Evolutionary conservation across 108 stramenopile genomes (phyloP).

Genomic region (Nannochloropsis gaditana): DNA sequence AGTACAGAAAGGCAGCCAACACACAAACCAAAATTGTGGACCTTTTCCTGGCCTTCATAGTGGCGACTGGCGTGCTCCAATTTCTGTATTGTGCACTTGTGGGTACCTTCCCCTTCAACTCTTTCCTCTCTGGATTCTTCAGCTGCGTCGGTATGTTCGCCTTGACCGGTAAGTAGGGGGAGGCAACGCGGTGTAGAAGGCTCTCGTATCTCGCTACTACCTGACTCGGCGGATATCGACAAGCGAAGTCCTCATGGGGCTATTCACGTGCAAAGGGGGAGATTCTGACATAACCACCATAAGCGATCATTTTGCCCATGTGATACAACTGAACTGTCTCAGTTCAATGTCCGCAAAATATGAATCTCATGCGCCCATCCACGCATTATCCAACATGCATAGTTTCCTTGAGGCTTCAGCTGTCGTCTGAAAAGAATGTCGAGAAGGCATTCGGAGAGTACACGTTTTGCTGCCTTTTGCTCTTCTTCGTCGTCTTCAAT

Average conservation of each 20-base stretch:
- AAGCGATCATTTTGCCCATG: too few species aligned
- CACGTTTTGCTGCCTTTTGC: conserved; percentile 19
- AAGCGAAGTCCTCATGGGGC: too few species aligned
- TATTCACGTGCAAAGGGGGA: too few species aligned
- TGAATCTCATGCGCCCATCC: neutral
- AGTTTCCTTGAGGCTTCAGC: neutral
- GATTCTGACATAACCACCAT: too few species aligned
- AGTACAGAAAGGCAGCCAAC: neutral
- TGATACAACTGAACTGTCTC: too few species aligned
- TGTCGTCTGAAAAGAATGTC: neutral
- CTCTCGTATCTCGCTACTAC: too few species aligned
- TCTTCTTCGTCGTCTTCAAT: conserved; percentile 20
- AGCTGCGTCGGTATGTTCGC: conserved; percentile 15
- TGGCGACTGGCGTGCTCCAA: neutral
- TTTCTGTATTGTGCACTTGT: neutral
- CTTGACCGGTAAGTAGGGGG: neutral
- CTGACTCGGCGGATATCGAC: too few species aligned
- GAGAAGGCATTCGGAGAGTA: conserved; percentile 5
- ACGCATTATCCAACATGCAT: conserved; percentile 7
- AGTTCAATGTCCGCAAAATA: too few species aligned
- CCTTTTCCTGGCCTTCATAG: conserved; percentile 10
- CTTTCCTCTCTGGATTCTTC: neutral
- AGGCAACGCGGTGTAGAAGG: neutral
- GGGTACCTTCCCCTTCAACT: neutral
- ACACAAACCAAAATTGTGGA: conserved; percentile 18